A percentile compares a stretch with the other conserved stretches of the same genome.
phyloP scores from a whole-genome alignment of 352 stramenopile genomes.

The Phytophthora litchii region DNA sequence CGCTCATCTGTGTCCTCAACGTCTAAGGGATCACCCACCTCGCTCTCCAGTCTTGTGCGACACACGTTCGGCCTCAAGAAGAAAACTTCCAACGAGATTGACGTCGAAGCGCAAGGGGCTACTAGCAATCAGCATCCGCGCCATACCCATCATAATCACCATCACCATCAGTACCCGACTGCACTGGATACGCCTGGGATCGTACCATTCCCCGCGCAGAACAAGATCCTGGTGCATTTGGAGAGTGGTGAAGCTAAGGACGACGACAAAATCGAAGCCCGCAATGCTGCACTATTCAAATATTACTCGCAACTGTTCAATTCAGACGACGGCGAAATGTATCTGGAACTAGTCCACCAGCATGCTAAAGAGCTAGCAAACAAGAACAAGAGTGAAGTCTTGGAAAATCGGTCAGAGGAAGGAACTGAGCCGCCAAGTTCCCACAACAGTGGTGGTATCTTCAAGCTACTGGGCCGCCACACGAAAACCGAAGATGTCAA shows the following conservation, averaged over 20 bases:
- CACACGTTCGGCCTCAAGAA: slow-evolving; percentile 38
- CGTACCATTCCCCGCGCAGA: slow-evolving; percentile 44
- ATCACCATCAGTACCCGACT: slow-evolving; percentile 5
- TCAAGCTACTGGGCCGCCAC: slow-evolving; percentile 44
- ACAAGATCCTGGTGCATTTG: slow-evolving; percentile 56
- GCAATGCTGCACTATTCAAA: slow-evolving; percentile 54
- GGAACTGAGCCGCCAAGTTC: slow-evolving; percentile 3
- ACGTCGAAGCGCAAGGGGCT: slow-evolving; percentile 1
- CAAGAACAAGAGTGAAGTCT: slow-evolving; percentile 30
- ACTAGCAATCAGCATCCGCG: slow-evolving; percentile 22
- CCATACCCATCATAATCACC: slow-evolving; percentile 14
- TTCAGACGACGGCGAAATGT: slow-evolving; percentile 61
- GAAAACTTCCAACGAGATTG: slow-evolving; percentile 1
- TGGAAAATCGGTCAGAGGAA: slow-evolving; percentile 17
- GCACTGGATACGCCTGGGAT: slow-evolving; percentile 39
- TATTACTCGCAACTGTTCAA: slow-evolving; percentile 79
- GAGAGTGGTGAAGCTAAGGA: slow-evolving; percentile 53
- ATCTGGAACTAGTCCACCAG: slow-evolving; percentile 51
- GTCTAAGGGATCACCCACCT: slow-evolving; percentile 34
- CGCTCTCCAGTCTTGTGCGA: slow-evolving; percentile 33
- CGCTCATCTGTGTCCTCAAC: slow-evolving; percentile 47
- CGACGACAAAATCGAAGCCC: slow-evolving; percentile 54
- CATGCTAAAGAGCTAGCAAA: slow-evolving; percentile 28
- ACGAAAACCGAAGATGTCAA: slow-evolving; percentile 21
- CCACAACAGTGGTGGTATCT: slow-evolving; percentile 27